Conservation (phyloP, 2,329 filamentous ascomycete species). For the Pyricularia pennisetigena region DNA sequence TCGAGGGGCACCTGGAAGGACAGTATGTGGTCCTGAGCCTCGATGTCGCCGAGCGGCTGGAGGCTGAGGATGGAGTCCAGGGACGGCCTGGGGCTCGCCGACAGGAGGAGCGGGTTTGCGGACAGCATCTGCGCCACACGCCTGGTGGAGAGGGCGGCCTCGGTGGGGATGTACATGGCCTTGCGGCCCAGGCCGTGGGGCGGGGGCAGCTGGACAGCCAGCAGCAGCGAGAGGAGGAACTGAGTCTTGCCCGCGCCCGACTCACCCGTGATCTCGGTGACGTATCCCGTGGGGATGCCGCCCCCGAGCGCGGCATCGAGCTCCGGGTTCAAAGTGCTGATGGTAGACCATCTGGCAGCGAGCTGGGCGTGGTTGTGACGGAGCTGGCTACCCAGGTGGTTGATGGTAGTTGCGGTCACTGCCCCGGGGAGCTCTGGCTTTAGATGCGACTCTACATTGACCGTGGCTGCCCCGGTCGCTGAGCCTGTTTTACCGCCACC, state of each 20-base stretch:
- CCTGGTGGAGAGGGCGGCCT: slow-evolving; percentile 71
- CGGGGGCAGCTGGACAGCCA: slow-evolving; percentile 71
- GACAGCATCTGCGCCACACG: slow-evolving; percentile 72
- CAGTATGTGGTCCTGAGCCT: slow-evolving; percentile 91
- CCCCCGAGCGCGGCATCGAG: slow-evolving; percentile 71
- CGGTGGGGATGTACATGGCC: slow-evolving; percentile 92
- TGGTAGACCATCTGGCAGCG: slow-evolving; percentile 37
- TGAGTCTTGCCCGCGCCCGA: slow-evolving; percentile 95
- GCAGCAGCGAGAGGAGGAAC: slow-evolving; percentile 73
- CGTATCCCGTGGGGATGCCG: slow-evolving; percentile 68
- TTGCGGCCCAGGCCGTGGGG: slow-evolving; percentile 61
- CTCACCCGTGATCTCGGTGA: slow-evolving; percentile 88
- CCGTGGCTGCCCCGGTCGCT: not conserved
- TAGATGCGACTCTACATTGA: not conserved
- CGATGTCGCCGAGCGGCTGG: slow-evolving; percentile 49
- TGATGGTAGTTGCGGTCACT: slow-evolving; percentile 7
- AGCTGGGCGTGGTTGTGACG: slow-evolving; percentile 26
- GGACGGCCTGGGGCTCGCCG: slow-evolving; percentile 39
- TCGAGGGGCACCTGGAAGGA: slow-evolving; percentile 86
- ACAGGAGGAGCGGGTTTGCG: slow-evolving; percentile 50
- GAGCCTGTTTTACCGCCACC: slow-evolving; percentile 3
- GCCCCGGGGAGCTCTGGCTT: slow-evolving; percentile 8
- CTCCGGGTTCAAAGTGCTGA: slow-evolving; percentile 69
- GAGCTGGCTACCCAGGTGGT: slow-evolving; percentile 8
- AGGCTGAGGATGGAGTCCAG: slow-evolving; percentile 71